Evolutionary conservation across 2,329 filamentous ascomycete species (phyloP), one percentile per base, ranked within the genome.

Genomic region (Fusarium beomiforme): DNA sequence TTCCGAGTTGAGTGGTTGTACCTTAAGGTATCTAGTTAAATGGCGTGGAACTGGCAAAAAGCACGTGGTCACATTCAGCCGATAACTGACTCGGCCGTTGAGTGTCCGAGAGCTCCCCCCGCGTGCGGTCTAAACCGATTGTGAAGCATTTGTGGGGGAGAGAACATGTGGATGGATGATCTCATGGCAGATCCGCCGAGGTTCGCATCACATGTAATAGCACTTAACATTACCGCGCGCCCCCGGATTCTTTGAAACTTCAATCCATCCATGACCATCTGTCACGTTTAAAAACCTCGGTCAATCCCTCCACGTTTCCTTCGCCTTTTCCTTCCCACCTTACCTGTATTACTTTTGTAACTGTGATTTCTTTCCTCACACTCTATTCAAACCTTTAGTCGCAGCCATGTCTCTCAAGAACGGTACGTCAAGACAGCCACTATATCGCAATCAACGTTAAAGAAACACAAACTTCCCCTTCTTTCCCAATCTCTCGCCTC

Each of bases 361-460:
- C 63, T 26, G 42, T 23, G 41, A 53, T 69, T 21, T 39, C 19
- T 31, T 55, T 31, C 14, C 16, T n/a, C n/a, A n/a, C n/a, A 21
- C 26, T 50, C 24, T 46, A 13, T 17, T 47, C 46, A 51, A 23
- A 14, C 41, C 24, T 46, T n/a, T 2, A 33, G n/a, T 26, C 66
- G 62, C 69, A 83, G 87, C 73, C 76, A 94, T 94, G 92, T 86
- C 89, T 87, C 87, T 94, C 83, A 91, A 91, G 83, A 90, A 91
- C 84, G 88, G 92, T 93, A 85, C 74, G 86, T 80, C 49, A 42
- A 24, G 21, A 46, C 24, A 46, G 31, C 44, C 54, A 42, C 17
- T 42, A 6, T 26, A 26, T 56, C 50, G 29, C 42, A 13, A 37
- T 43, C 33, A 34, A 26, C n/a, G 21, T 34, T 36, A 17, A 14